Evolutionary conservation across 371 early-diverging fungal species (phyloP), one percentile per base, ranked within the genome.

Genomic region (Catenaria anguillulae): DNA sequence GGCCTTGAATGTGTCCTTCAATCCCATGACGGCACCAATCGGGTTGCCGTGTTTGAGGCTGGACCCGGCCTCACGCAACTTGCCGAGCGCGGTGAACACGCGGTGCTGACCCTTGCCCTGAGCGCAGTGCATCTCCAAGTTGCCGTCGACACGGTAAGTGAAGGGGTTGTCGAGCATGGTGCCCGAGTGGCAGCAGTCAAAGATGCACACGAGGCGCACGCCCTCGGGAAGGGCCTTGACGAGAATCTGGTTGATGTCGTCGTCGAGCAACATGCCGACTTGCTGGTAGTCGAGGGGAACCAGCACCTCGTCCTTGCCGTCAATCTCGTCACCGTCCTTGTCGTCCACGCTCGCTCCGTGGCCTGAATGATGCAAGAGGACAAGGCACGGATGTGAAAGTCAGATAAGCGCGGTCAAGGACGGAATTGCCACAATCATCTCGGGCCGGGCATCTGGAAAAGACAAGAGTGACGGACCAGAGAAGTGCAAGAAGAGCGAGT

Each of bases 401-500:
- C n/a, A n/a, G n/a, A n/a, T n/a, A n/a, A n/a, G n/a, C n/a, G n/a
- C n/a, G n/a, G n/a, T n/a, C n/a, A n/a, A n/a, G n/a, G n/a, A n/a
- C n/a, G n/a, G n/a, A n/a, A n/a, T n/a, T n/a, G n/a, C n/a, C n/a
- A n/a, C n/a, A n/a, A n/a, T n/a, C n/a, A n/a, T n/a, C n/a, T n/a
- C n/a, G n/a, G n/a, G n/a, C n/a, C n/a, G n/a, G n/a, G 23, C 43
- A 10, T 17, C 21, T 5, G 4, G 43, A 19, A 10, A 17, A 43
- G 23, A 23, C 21, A 43, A 17, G 5, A 21, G 23, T 23, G n/a
- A n/a, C n/a, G n/a, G 95, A 12, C 95, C 96, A 64, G 85, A 86
- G 71, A 77, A 97, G 68, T 92, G 92, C 72, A 92, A 82, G 65
- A 90, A 84, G 72, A 85, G 67, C 66, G 86, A 84, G 69, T 95